Percentiles rank a stretch among this genome's conserved stretches.
Evolutionary conservation across 345 rosid genomes (phyloP).

Genomic region (Zanthoxylum bungeanum): DNA sequence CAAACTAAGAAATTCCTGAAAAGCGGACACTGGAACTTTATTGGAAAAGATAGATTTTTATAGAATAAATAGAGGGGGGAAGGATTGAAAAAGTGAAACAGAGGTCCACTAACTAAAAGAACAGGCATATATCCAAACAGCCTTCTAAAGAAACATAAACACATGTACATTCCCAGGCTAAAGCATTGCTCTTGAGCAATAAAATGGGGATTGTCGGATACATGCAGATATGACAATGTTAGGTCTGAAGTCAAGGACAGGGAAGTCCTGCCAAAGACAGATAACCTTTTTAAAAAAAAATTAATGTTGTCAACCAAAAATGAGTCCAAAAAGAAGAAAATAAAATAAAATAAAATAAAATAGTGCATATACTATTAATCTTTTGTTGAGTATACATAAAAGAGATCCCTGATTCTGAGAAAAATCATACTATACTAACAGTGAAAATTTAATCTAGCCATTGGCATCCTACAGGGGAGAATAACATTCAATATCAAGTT

Average conservation of each 20-base stretch:
- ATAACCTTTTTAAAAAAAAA: not conserved
- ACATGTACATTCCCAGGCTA: not conserved
- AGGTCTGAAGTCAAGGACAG: not conserved
- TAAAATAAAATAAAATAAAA: no score
- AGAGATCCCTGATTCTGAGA: not conserved
- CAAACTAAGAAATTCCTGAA: conserved; percentile 21
- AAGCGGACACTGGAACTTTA: conserved; percentile 41
- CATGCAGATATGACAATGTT: not conserved
- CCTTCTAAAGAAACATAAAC: not conserved
- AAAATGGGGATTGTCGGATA: not conserved
- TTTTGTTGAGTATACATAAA: not conserved
- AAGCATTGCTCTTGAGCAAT: conserved; percentile 1
- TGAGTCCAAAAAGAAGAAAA: no score
- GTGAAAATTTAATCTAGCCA: not conserved
- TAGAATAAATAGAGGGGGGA: no score
- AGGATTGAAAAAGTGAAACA: no score
- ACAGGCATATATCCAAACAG: not conserved
- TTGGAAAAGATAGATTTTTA: no score
- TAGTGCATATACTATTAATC: not conserved
- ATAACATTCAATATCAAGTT: no score
- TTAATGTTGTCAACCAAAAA: not conserved
- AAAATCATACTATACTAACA: not conserved
- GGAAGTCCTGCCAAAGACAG: not conserved
- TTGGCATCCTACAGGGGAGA: conserved; percentile 1
- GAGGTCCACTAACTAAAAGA: no score